A percentile compares a stretch with the other conserved stretches of the same genome.
Evolutionary conservation across 306 rosid species (phyloP).

Genomic region (Clitoria ternatea): DNA sequence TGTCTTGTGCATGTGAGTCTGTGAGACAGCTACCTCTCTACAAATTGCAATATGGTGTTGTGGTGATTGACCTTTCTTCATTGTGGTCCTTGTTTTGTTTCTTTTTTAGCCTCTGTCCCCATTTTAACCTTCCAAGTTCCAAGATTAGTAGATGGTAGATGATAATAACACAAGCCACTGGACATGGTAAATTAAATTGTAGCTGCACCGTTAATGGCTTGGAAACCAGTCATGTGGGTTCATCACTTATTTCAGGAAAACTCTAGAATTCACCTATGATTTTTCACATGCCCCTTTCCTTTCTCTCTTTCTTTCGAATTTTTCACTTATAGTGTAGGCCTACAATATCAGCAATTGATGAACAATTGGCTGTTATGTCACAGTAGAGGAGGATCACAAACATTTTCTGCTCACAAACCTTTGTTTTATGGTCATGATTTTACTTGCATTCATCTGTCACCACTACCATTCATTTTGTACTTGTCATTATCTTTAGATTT

Average conservation of each 20-base stretch:
- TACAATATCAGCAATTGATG: neutral
- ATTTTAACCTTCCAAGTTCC: neutral
- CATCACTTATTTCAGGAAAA: neutral
- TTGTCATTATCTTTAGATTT: neutral
- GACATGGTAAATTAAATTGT: neutral
- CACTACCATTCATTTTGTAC: conserved; percentile 4
- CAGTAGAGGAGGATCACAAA: conserved; percentile 13
- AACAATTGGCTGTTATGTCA: neutral
- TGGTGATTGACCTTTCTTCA: neutral
- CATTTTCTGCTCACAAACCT: neutral
- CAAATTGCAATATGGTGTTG: neutral
- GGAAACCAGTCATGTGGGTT: neutral
- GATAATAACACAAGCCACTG: neutral
- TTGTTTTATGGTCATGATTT: neutral
- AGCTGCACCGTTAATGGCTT: too few species aligned
- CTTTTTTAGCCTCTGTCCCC: neutral
- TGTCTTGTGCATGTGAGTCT: conserved; percentile 13
- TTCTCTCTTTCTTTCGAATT: neutral
- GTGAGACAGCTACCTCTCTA: neutral
- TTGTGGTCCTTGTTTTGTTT: conserved; percentile 4
- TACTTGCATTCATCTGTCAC: neutral
- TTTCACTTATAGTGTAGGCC: neutral
- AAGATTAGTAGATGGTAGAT: neutral
- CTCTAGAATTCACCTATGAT: neutral
- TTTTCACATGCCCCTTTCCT: neutral